These are phyloP conservation scores for Suillus paluster DNA, from an alignment of 768 basidiomycete genomes.

Conservation along the genomic window DNA sequence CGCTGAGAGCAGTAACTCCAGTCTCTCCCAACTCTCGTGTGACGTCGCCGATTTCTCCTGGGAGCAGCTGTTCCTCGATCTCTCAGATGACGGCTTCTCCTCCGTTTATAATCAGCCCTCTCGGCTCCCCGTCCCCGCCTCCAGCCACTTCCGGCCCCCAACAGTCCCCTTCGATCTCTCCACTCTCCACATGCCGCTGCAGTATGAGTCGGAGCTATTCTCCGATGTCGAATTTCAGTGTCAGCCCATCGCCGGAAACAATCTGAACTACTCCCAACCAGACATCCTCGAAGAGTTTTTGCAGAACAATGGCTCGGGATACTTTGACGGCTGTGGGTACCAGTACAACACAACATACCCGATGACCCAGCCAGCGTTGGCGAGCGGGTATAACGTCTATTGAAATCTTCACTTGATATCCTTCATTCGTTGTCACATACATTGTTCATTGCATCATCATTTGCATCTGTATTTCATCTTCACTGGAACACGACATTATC, in stretches of 20 bases:
- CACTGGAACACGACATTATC: neutral
- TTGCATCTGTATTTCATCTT: neutral
- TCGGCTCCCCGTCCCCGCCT: neutral
- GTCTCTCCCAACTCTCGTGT: neutral
- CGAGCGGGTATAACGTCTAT: neutral
- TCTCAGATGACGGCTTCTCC: neutral
- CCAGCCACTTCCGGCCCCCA: neutral
- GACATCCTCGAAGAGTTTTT: too few species aligned
- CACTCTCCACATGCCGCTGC: neutral
- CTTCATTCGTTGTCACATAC: neutral
- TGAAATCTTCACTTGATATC: neutral
- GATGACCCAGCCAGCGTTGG: neutral
- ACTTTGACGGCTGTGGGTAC: too few species aligned
- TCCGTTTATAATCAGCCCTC: neutral
- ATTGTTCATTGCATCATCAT: neutral
- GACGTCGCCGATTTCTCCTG: neutral
- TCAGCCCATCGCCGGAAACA: neutral
- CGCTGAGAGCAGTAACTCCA: neutral
- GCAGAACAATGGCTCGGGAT: too few species aligned
- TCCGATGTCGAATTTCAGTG: neutral
- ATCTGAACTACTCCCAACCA: too few species aligned
- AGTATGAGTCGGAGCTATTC: neutral
- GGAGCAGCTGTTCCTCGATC: conserved; percentile 7
- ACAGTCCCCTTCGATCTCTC: neutral
- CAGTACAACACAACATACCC: neutral